Conservation (phyloP, 176 grass and related monocot species). For the Themeda triandra region DNA sequence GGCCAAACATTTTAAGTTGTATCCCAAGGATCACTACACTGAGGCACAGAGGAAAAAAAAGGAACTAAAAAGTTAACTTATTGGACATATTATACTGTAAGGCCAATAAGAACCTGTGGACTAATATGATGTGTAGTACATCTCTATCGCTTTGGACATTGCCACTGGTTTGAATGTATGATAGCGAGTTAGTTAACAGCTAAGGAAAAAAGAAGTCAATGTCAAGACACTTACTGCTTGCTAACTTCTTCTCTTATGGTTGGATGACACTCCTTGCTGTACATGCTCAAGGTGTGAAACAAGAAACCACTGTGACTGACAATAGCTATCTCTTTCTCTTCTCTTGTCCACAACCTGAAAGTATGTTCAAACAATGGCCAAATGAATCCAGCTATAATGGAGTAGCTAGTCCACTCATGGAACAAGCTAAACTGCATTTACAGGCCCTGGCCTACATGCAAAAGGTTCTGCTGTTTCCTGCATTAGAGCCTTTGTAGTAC, state of each 20-base stretch:
- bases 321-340: conserved; percentile 89
- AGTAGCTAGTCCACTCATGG: neutral
- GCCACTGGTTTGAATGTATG: neutral
- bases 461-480: no score
- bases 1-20: neutral
- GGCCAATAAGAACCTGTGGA: neutral
- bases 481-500: neutral
- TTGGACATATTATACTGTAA: neutral
- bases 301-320: conserved; percentile 87
- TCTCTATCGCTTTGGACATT: neutral
- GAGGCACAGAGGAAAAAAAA: neutral
- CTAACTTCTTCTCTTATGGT: conserved; percentile 47
- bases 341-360: conserved; percentile 89
- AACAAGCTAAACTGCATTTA: neutral
- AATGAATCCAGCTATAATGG: neutral
- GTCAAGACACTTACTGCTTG: conserved; percentile 54
- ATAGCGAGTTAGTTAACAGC: neutral
- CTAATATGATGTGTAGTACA: neutral
- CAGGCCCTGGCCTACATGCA: neutral
- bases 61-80: neutral
- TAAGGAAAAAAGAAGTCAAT: neutral
- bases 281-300: conserved; percentile 61
- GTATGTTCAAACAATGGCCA: neutral
- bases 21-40: neutral
- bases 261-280: conserved; percentile 69